phyloP scores from a whole-genome alignment of 2,329 filamentous ascomycete genomes.

The Neonectria faginata region DNA sequence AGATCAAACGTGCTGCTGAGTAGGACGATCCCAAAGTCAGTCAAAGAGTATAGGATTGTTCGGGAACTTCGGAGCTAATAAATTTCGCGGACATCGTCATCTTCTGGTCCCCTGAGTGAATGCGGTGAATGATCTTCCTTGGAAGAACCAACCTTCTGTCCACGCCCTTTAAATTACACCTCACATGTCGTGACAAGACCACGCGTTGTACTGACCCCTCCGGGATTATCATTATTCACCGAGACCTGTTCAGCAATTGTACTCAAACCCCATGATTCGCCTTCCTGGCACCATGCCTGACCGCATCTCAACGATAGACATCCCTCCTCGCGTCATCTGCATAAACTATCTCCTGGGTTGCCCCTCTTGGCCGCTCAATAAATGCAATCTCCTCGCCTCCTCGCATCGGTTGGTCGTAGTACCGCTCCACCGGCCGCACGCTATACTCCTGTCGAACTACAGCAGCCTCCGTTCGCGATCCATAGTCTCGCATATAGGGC shows the following conservation, averaged over 20 bases:
- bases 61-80: neutral
- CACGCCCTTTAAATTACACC: too few species aligned
- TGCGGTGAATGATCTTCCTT: too few species aligned
- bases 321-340: conserved; percentile 55
- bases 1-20: neutral
- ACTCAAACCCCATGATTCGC: neutral
- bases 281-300: neutral
- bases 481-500: conserved; percentile 50
- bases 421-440: conserved; percentile 57
- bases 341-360: conserved; percentile 59
- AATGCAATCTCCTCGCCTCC: conserved; percentile 57
- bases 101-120: too few species aligned
- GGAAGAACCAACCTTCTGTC: too few species aligned
- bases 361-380: conserved; percentile 57
- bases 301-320: conserved; percentile 48
- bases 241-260: conserved; percentile 10
- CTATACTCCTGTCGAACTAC: conserved; percentile 52
- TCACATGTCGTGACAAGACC: neutral
- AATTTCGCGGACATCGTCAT: too few species aligned
- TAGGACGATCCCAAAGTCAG: neutral
- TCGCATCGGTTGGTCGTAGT: conserved; percentile 54
- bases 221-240: conserved; percentile 19
- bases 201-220: neutral
- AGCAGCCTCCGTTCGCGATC: conserved; percentile 41
- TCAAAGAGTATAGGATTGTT: neutral